phyloP scores from a whole-genome alignment of 257 asterid species.

The Verbena officinalis region DNA sequence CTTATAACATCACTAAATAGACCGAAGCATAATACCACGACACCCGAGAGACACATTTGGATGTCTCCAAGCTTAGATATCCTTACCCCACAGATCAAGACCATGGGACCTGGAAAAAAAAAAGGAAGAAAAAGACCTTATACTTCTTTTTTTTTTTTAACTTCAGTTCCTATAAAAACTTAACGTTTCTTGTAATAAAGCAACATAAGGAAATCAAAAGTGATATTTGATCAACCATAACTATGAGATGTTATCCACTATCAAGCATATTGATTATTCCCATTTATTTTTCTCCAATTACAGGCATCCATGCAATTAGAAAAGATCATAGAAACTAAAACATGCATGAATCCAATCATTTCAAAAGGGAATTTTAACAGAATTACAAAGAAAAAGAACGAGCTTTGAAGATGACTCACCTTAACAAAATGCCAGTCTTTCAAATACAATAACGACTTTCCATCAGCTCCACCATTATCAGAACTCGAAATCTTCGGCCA shows the following conservation, averaged over 20 bases:
- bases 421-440: conserved; percentile 99
- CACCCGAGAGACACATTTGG: conserved; percentile 12
- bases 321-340: neutral
- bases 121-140: conserved; percentile 19
- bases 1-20: neutral
- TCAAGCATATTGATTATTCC: conserved; percentile 9
- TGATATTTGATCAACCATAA: conserved; percentile 4
- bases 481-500: conserved; percentile 45
- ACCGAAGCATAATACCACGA: conserved; percentile 29
- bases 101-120: conserved; percentile 36
- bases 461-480: conserved; percentile 35
- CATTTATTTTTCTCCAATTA: neutral
- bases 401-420: conserved; percentile 40
- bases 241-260: conserved; percentile 11
- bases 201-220: neutral
- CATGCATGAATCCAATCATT: neutral
- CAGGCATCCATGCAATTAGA: neutral
- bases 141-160: conserved; percentile 27
- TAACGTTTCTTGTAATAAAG: conserved; percentile 8
- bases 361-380: neutral
- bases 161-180: conserved; percentile 17
- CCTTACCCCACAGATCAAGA: conserved; percentile 33
- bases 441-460: conserved; percentile 59
- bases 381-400: neutral
- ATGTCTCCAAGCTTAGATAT: conserved; percentile 20